Base-by-base conservation (phyloP, 495 filamentous ascomycete species). In the Aspergillus cavernicola region DNA sequence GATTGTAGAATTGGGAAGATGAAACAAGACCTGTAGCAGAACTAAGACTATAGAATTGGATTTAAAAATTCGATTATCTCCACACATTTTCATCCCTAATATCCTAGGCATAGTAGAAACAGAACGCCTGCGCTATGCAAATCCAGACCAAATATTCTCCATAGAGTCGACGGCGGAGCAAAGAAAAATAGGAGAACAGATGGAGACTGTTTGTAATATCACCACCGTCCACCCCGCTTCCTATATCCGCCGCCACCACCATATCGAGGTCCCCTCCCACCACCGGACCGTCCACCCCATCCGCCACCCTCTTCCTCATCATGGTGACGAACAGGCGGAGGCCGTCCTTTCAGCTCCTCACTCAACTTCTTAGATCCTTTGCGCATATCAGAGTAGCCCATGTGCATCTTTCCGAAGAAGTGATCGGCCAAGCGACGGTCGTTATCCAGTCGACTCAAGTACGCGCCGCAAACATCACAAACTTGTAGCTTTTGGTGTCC, bases 391-490 rank as follows among this genome's bases (percentile, higher is more conserved):
- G 93, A 92, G 66, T 97, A 98, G 0, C 93, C 93, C 63, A 98
- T 76, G 64, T 98, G 93, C 95, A 98, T 97, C 76, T 98, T 98
- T 26, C 93, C 93, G 67, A 95, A 97, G 69, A 98, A 98, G 63
- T 98, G 93, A 67, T 98, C 93, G 23, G 93, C 93, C 68, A 98
- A 64, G 24, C 93, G 77, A 16, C 93, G 80, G 64, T 98, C 93
- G 62, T 98, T 98, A 65, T 98, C 93, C 20, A 98, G 81, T 16
- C 93, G 71, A 49, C 81, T 86, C 48, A 98, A 77, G 65, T 98
- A 98, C 3, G 93, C 93, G 44, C 87, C 92, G 71, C 93, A 98
- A 1, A 97, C 95, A 69, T 98, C 93, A 79, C 93, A 98, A 16
- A 98, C 93, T 69, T 97, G 95, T 45, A 98, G 75, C 63, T 97